Percentiles rank a stretch among this genome's conserved stretches.
Evolutionary conservation across 805 yeast genomes (phyloP).

Genomic region (Kodamaea fukazawae): DNA sequence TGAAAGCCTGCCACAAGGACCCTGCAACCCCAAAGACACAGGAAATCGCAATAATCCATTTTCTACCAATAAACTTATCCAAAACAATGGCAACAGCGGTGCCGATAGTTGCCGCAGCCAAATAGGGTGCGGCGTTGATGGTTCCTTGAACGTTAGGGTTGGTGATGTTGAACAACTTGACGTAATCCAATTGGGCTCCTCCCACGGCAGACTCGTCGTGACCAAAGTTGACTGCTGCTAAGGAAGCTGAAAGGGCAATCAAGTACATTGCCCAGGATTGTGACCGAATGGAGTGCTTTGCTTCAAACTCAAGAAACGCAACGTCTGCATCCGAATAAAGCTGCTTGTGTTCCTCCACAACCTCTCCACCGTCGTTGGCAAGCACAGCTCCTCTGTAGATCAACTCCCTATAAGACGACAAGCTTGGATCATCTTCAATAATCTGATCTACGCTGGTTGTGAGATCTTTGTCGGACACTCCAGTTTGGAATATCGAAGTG

Average conservation of each 20-base stretch:
- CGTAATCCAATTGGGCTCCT: conserved; percentile 15
- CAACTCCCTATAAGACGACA: too few relatives aligned
- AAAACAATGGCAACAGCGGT: conserved; percentile 8
- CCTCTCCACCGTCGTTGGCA: too few relatives aligned
- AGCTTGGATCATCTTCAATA: too few relatives aligned
- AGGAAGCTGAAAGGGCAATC: conserved; percentile 7
- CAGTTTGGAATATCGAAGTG: too few relatives aligned
- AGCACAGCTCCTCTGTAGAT: too few relatives aligned
- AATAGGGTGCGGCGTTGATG: conserved; percentile 12
- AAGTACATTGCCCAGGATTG: conserved; percentile 7
- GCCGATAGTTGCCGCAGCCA: conserved; percentile 13
- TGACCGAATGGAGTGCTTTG: too few relatives aligned
- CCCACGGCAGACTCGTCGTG: conserved; percentile 19
- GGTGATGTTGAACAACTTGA: conserved; percentile 2
- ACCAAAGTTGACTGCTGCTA: conserved; percentile 12
- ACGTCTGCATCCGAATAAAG: too few relatives aligned
- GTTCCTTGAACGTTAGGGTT: conserved; percentile 14
- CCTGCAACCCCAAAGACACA: conserved; percentile 11
- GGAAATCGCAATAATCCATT: conserved; percentile 10
- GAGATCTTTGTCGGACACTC: too few relatives aligned
- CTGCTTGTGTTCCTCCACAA: too few relatives aligned
- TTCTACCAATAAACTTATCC: conserved; percentile 14
- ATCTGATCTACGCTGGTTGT: too few relatives aligned
- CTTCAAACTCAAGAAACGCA: too few relatives aligned
- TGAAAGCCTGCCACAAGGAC: conserved; percentile 17